These are phyloP conservation scores for Jasminum sambac DNA, from an alignment of 257 asterid genomes.

Conservation along the genomic window DNA sequence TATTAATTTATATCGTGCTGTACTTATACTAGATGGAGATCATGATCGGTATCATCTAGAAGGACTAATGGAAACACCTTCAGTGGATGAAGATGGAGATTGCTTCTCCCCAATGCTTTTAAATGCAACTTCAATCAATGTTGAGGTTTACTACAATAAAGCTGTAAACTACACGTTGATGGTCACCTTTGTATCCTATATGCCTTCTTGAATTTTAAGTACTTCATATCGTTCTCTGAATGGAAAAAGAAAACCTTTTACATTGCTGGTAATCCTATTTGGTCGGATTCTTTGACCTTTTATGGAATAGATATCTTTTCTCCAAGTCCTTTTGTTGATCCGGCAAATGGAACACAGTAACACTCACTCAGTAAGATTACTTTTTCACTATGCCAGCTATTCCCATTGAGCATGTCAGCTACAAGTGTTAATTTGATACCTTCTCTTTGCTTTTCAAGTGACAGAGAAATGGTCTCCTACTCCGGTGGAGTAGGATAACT, in stretches of 20 bases:
- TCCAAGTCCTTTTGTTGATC: slow-evolving; percentile 84
- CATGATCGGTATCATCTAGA: slow-evolving; percentile 75
- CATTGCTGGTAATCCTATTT: slow-evolving; percentile 24
- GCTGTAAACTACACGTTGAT: slow-evolving; percentile 95
- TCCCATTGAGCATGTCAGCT: slow-evolving; percentile 13
- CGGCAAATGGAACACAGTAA: slow-evolving; percentile 98
- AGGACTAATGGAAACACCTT: slow-evolving; percentile 98
- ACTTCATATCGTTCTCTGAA: slow-evolving; percentile 6
- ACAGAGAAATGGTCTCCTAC: neutral
- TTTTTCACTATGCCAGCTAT: neutral
- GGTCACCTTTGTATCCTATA: slow-evolving; percentile 99
- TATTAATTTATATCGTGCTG: slow-evolving; percentile 17
- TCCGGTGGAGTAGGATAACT: no score
- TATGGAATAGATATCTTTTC: slow-evolving; percentile 71
- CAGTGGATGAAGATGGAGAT: slow-evolving; percentile 89
- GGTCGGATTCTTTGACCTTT: slow-evolving; percentile 55
- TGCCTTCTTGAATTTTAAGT: slow-evolving; percentile 18
- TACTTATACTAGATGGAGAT: slow-evolving; percentile 64
- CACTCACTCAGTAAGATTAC: slow-evolving; percentile 81
- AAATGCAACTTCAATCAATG: slow-evolving; percentile 88
- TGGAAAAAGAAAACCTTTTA: neutral
- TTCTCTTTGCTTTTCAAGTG: slow-evolving; percentile 5
- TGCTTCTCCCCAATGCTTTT: slow-evolving; percentile 93
- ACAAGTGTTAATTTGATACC: slow-evolving; percentile 9
- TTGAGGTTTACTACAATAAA: slow-evolving; percentile 86